phyloP scores from a whole-genome alignment of 768 basidiomycete species.

The Mycena rebaudengoi region DNA sequence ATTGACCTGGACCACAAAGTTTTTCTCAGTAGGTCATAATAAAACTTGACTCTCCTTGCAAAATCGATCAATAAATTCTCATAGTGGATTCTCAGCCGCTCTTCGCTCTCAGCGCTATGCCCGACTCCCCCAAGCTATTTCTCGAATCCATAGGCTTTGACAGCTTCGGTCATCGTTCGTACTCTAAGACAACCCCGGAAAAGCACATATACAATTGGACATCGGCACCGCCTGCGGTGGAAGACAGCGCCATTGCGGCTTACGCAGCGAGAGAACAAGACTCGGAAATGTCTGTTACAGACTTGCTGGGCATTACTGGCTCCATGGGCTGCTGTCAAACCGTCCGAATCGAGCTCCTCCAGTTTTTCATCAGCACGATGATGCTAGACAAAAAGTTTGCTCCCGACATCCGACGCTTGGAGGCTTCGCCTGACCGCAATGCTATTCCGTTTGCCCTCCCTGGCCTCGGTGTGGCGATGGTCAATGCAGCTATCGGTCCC shows the following conservation, averaged over 20 bases:
- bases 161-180: slow-evolving; percentile 27
- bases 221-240: slow-evolving; percentile 23
- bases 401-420: slow-evolving; percentile 11
- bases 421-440: neutral
- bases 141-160: slow-evolving; percentile 25
- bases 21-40: slow-evolving; percentile 32
- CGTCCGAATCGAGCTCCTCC: slow-evolving; percentile 22
- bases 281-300: neutral
- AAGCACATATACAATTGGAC: slow-evolving; percentile 30
- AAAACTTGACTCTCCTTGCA: neutral
- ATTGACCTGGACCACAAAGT: slow-evolving; percentile 39
- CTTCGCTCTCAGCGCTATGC: slow-evolving; percentile 24
- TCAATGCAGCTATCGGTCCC: neutral
- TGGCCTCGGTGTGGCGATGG: neutral
- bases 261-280: slow-evolving; percentile 6
- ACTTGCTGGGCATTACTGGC: neutral
- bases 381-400: slow-evolving; percentile 8
- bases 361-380: slow-evolving; percentile 19
- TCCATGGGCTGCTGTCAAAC: slow-evolving; percentile 5
- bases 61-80: neutral
- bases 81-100: slow-evolving; percentile 30
- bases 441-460: neutral
- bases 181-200: slow-evolving; percentile 11
- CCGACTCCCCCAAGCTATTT: slow-evolving; percentile 13
- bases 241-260: slow-evolving; percentile 2